Evolutionary conservation across 768 basidiomycete species (phyloP).

Genomic region (Cyathus striatus): DNA sequence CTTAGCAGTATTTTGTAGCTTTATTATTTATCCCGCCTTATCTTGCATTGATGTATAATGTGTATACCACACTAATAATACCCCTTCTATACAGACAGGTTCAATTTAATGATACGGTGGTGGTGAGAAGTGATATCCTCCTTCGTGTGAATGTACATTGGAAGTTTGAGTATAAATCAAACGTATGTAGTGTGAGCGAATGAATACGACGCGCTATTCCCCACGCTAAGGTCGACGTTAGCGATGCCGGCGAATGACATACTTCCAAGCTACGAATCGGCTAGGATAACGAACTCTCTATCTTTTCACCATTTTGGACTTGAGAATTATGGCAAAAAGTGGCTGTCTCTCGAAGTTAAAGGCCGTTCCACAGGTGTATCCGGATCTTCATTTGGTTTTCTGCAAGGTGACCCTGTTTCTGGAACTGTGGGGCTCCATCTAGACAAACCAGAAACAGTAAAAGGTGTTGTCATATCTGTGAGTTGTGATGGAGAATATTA

Average conservation of each 20-base stretch:
- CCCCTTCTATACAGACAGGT: no score
- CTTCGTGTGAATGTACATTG: no score
- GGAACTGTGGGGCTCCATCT: conserved; percentile 49
- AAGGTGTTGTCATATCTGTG: conserved; percentile 43
- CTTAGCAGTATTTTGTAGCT: no score
- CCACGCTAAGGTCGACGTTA: no score
- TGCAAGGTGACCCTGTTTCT: conserved; percentile 41
- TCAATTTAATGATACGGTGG: no score
- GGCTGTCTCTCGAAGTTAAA: conserved; percentile 42
- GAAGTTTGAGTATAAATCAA: no score
- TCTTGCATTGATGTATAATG: not conserved
- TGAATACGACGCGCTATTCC: no score
- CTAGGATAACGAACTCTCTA: no score
- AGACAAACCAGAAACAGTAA: conserved; percentile 42
- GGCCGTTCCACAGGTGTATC: conserved; percentile 36
- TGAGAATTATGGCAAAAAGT: conserved; percentile 39
- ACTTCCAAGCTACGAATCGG: conserved; percentile 4
- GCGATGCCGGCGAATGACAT: not conserved
- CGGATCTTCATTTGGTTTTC: conserved; percentile 39
- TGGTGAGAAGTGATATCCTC: no score
- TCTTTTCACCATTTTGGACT: no score
- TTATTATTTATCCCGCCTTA: not conserved
- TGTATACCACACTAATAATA: no score
- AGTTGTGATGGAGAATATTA: conserved; percentile 11
- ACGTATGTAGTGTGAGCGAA: no score